Evolutionary conservation across 2,329 filamentous ascomycete species (phyloP).

Genomic region (Colletotrichum tamarilloi): DNA sequence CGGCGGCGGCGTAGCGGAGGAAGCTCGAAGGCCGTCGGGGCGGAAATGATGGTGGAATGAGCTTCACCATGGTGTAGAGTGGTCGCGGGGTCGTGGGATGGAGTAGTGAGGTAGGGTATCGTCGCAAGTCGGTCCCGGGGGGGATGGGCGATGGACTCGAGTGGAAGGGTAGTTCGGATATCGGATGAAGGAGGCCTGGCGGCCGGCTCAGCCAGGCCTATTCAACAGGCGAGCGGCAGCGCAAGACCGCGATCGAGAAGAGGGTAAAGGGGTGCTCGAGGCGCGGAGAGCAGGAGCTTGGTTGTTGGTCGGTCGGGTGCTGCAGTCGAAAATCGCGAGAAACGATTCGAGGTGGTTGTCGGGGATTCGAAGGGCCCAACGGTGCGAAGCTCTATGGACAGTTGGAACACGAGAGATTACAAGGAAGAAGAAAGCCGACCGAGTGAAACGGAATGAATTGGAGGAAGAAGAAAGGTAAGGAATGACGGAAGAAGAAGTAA

Average conservation of each 20-base stretch:
- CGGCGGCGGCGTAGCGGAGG: conserved; percentile 71
- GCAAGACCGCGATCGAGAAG: not conserved
- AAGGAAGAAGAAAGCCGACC: not conserved
- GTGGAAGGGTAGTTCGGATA: not conserved
- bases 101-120: not conserved
- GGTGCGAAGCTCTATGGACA: not conserved
- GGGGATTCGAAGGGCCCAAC: not conserved
- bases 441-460: not conserved
- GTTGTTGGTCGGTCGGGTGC: not conserved
- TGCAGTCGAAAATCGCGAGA: not conserved
- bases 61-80: conserved; percentile 32
- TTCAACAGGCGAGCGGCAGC: conserved; percentile 2
- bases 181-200: conserved; percentile 11
- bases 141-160: not conserved
- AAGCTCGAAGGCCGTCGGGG: conserved; percentile 57
- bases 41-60: conserved; percentile 54
- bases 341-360: not conserved
- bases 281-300: not conserved
- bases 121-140: not conserved
- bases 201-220: conserved; percentile 34
- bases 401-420: not conserved
- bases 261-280: not conserved
- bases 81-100: not conserved
- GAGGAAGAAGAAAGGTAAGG: not conserved
- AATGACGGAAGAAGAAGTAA: not conserved